phyloP scores from a whole-genome alignment of 345 rosid species.

The Abelmoschus esculentus region DNA sequence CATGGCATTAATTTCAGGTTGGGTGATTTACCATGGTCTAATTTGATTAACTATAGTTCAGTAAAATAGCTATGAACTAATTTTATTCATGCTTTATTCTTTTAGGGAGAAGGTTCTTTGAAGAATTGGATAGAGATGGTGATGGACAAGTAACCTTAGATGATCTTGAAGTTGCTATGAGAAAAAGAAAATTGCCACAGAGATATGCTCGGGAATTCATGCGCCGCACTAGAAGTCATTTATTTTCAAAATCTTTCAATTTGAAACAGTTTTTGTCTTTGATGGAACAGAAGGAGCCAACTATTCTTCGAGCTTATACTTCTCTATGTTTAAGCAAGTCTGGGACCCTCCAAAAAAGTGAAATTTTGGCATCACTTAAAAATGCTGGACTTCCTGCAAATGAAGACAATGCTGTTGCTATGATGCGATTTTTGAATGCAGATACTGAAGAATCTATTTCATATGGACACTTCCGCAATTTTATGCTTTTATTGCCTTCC shows the following conservation, averaged over 20 bases:
- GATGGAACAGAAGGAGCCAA: constrained; percentile 98
- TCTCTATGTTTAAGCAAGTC: constrained; percentile 89
- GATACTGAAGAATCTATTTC: constrained; percentile 92
- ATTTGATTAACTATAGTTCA: not conserved
- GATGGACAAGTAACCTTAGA: constrained; percentile 92
- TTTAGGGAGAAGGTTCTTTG: constrained; percentile 90
- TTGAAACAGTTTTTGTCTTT: constrained; percentile 96
- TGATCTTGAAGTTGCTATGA: constrained; percentile 94
- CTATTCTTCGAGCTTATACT: constrained; percentile 96
- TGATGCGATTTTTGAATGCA: constrained; percentile 94
- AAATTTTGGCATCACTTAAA: constrained; percentile 77
- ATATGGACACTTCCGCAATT: constrained; percentile 93
- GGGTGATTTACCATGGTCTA: not conserved
- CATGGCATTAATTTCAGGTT: not conserved
- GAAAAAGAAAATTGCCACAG: constrained; percentile 76
- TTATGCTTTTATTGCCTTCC: constrained; percentile 92
- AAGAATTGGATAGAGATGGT: constrained; percentile 95
- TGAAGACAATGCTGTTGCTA: constrained; percentile 91
- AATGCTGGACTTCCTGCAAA: constrained; percentile 98
- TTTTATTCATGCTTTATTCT: not conserved
- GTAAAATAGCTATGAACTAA: not conserved
- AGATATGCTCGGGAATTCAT: constrained; percentile 88
- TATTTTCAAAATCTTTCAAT: constrained; percentile 88
- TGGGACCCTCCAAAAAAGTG: constrained; percentile 94
- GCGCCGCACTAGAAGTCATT: constrained; percentile 76